Conservation (phyloP, 257 asterid species). For the Ajuga chamaepitys region DNA sequence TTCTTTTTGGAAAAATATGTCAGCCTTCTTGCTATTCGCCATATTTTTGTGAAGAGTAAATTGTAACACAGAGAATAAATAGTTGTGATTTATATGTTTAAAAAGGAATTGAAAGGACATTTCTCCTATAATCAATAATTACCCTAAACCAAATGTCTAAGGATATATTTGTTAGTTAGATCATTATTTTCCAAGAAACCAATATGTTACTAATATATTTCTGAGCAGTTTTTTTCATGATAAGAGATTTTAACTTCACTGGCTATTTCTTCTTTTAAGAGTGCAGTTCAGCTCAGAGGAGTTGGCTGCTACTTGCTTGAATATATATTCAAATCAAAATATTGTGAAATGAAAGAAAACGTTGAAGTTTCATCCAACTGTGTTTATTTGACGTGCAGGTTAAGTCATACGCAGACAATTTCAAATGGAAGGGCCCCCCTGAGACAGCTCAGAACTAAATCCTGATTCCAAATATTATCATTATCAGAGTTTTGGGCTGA, state of each 20-base stretch:
- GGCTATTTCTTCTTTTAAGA: no score
- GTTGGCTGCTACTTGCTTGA: no score
- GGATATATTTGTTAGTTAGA: no score
- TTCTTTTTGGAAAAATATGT: conserved; percentile 4
- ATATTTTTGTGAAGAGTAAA: neutral
- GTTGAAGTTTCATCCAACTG: neutral
- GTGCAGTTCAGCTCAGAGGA: no score
- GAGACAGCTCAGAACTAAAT: conserved; percentile 31
- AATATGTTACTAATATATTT: no score
- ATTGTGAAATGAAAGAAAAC: neutral
- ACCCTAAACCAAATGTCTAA: no score
- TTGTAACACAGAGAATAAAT: no score
- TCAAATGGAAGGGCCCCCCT: conserved; percentile 96
- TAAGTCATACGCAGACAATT: conserved; percentile 88
- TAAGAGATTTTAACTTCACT: no score
- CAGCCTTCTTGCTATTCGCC: neutral
- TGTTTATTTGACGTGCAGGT: conserved; percentile 34
- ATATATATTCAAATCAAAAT: no score
- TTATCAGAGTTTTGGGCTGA: neutral
- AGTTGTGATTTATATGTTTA: neutral
- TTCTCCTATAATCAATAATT: no score
- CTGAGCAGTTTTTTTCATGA: no score
- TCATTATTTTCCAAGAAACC: no score
- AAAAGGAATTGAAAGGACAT: neutral
- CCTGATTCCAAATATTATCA: neutral